Percentiles rank a stretch among this genome's conserved stretches.
phyloP scores from a whole-genome alignment of 331 rosid genomes.

The Erythrophleum ivorense region DNA sequence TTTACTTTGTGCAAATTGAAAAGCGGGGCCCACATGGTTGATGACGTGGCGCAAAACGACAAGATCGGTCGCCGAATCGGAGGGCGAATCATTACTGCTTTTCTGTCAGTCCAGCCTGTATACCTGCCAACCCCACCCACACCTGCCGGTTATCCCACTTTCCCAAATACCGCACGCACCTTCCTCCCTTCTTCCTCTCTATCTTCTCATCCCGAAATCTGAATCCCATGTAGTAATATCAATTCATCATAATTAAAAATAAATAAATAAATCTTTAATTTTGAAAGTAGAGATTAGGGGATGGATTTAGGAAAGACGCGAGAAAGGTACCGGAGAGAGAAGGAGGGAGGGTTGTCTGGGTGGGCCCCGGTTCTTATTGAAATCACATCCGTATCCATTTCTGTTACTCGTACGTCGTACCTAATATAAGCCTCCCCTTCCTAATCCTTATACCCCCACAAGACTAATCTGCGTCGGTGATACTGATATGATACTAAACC shows the following conservation, averaged over 20 bases:
- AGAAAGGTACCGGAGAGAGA: slow-evolving; percentile 30
- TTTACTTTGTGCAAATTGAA: not conserved
- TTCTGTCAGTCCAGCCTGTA: slow-evolving; percentile 75
- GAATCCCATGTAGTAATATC: too few relatives aligned
- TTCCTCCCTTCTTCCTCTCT: slow-evolving; percentile 28
- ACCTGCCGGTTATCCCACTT: not conserved
- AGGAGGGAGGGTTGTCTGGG: slow-evolving; percentile 12
- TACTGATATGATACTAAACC: not conserved
- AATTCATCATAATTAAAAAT: too few relatives aligned
- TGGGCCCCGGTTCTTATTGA: not conserved
- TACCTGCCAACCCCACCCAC: slow-evolving; percentile 59
- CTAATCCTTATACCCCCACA: not conserved
- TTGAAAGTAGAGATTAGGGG: slow-evolving; percentile 25
- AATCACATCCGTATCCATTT: slow-evolving; percentile 56
- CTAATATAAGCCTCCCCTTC: slow-evolving; percentile 26
- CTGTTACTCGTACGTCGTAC: slow-evolving; percentile 59
- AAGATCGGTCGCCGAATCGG: slow-evolving; percentile 74
- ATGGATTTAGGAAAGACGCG: slow-evolving; percentile 34
- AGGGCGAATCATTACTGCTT: slow-evolving; percentile 72
- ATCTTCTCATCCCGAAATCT: too few relatives aligned
- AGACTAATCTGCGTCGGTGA: not conserved
- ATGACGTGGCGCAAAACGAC: slow-evolving; percentile 69
- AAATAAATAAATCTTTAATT: not conserved
- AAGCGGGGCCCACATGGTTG: slow-evolving; percentile 38
- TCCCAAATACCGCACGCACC: slow-evolving; percentile 38